These are phyloP conservation scores for Murraya koenigii DNA, from an alignment of 345 rosid species.

Conservation along the genomic window DNA sequence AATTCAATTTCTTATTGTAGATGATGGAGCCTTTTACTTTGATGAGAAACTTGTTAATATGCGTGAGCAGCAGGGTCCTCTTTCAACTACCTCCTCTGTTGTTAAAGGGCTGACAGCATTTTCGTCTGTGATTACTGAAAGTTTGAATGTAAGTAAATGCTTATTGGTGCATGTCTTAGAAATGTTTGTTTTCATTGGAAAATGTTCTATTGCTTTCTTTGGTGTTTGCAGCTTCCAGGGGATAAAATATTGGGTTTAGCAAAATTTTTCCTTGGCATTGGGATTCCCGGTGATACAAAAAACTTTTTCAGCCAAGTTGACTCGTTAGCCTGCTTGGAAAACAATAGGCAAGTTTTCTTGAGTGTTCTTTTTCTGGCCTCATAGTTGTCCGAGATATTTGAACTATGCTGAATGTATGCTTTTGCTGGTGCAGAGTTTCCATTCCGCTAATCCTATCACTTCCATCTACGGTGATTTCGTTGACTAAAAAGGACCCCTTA, in stretches of 20 bases:
- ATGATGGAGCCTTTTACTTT: conserved; percentile 82
- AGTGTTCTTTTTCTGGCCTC: not conserved
- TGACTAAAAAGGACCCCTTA: conserved; percentile 66
- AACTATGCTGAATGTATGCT: conserved; percentile 3
- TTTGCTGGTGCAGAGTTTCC: conserved; percentile 53
- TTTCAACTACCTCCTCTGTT: conserved; percentile 81
- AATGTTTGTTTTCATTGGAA: conserved; percentile 4
- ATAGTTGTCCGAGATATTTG: not conserved
- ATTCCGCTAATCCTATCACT: conserved; percentile 83
- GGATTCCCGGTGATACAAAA: conserved; percentile 84
- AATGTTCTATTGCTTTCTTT: conserved; percentile 23
- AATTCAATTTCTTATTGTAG: conserved; percentile 34
- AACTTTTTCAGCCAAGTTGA: conserved; percentile 84
- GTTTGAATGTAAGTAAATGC: conserved; percentile 51
- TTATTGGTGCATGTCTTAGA: conserved; percentile 5
- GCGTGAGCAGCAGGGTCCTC: conserved; percentile 53
- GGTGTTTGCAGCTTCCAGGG: conserved; percentile 66
- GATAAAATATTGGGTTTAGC: conserved; percentile 82
- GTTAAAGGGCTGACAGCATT: conserved; percentile 74
- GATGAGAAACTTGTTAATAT: conserved; percentile 61
- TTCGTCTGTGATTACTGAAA: conserved; percentile 56
- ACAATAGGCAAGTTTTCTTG: conserved; percentile 56
- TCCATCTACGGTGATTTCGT: conserved; percentile 79
- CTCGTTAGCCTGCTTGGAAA: conserved; percentile 79
- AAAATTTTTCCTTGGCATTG: conserved; percentile 80